These are phyloP conservation scores for Rhizomucor pusillus DNA, from an alignment of 371 early-diverging fungal genomes.

Conservation along the genomic window DNA sequence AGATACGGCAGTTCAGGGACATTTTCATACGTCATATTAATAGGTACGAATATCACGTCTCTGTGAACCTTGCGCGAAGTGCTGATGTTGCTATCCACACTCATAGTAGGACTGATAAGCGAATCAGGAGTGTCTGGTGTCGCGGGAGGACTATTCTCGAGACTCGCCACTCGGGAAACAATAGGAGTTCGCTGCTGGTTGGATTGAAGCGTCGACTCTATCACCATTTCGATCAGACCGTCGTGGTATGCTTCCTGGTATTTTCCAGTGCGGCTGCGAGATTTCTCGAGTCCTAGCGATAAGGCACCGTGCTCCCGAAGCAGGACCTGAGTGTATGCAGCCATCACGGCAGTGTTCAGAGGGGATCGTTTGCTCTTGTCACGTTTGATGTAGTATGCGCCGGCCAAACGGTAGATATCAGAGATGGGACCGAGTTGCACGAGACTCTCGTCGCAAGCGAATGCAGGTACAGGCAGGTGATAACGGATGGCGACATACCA, in stretches of 20 bases:
- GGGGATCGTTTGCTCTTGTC: slow-evolving; percentile 42
- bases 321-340: slow-evolving; percentile 46
- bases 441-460: slow-evolving; percentile 46
- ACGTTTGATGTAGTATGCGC: slow-evolving; percentile 45
- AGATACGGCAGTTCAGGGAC: slow-evolving; percentile 42
- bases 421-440: slow-evolving; percentile 44
- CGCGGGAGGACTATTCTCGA: slow-evolving; percentile 33
- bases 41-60: slow-evolving; percentile 45
- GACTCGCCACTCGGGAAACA: slow-evolving; percentile 15
- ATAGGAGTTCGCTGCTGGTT: slow-evolving; percentile 31
- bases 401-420: slow-evolving; percentile 45
- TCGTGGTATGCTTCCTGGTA: slow-evolving; percentile 39
- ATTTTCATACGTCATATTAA: slow-evolving; percentile 49
- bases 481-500: slow-evolving; percentile 52
- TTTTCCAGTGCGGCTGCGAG: slow-evolving; percentile 46
- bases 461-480: slow-evolving; percentile 46
- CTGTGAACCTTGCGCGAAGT: slow-evolving; percentile 21
- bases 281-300: slow-evolving; percentile 33
- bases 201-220: slow-evolving; percentile 44
- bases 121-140: slow-evolving; percentile 33
- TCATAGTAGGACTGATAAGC: slow-evolving; percentile 26
- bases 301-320: slow-evolving; percentile 48
- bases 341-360: slow-evolving; percentile 44
- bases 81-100: slow-evolving; percentile 30
- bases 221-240: slow-evolving; percentile 46